Evolutionary conservation across 1,139 yeast species (phyloP), one percentile per base, ranked within the genome.

Genomic region (Debaryomycetaceae sp.): DNA sequence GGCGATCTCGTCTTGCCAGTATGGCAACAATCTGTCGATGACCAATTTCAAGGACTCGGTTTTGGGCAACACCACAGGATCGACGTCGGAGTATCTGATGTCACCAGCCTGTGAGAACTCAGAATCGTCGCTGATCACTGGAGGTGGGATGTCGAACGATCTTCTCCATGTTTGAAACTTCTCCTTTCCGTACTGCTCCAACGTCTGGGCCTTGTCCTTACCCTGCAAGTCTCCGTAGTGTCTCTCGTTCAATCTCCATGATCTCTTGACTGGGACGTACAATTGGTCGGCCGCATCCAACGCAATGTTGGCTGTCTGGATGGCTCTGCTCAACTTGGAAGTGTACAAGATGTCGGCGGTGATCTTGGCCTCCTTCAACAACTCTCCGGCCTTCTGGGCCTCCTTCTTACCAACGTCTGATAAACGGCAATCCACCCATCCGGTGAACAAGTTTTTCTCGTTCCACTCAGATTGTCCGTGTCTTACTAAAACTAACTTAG

Each of bases 401-500:
- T 93, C 98, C 68, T 85, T 78, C 69, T 79, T 81, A 72, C 98
- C 98, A 59, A 79, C 72, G 51, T 80, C 91, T 46, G 95, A 83
- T 69, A 93, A 83, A 67, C 81, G 80, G 57, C 89, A 95, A 70
- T 91, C 98, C 54, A 91, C 97, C 99, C 99, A 93, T 65, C 99
- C 99, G 70, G 98, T 91, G 85, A 93, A 93, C 61, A 91, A 81
- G 82, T 93, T 91, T 81, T 88, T 88, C 75, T 89, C 96, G 74
- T 91, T 91, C 97, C 97, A 91, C 72, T 88, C 97, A 75, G 96
- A 87, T 80, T 91, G 97, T 65, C 98, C 98, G 93, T 91, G 98
- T 81, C 98, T 86, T 60, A 86, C 87, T 69, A 86, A 76, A 65
- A 86, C 80, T 73, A 86, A 78, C 71, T 84, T 85, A 62, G 85